phyloP scores from a whole-genome alignment of 176 grass and related monocot species.

The Zoysia japonica region DNA sequence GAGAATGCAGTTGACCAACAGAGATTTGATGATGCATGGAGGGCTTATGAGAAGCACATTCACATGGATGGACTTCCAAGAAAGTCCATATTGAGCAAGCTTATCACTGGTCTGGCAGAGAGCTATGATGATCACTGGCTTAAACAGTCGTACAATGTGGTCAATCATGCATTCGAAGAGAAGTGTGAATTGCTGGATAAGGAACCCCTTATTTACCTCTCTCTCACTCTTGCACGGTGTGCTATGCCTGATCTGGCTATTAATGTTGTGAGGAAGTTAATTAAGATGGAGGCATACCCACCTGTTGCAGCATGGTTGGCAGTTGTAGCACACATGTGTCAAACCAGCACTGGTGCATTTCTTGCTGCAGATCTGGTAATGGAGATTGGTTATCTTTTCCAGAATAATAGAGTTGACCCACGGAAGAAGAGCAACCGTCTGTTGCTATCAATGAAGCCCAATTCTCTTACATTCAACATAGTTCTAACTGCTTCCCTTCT shows the following conservation, averaged over 20 bases:
- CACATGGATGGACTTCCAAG: slow-evolving; percentile 63
- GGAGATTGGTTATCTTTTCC: slow-evolving; percentile 79
- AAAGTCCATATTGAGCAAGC: slow-evolving; percentile 75
- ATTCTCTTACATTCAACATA: slow-evolving; percentile 64
- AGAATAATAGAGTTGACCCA: slow-evolving; percentile 76
- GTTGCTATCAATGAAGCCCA: slow-evolving; percentile 75
- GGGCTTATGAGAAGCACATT: slow-evolving; percentile 62
- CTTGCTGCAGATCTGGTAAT: slow-evolving; percentile 74
- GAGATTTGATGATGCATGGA: slow-evolving; percentile 83
- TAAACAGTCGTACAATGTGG: slow-evolving; percentile 65
- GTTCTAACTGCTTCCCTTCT: slow-evolving; percentile 69
- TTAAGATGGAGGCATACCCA: slow-evolving; percentile 79
- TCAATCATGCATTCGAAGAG: slow-evolving; percentile 48
- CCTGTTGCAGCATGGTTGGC: slow-evolving; percentile 65
- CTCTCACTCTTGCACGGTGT: slow-evolving; percentile 56
- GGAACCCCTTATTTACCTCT: slow-evolving; percentile 75
- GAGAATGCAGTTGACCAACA: slow-evolving; percentile 58
- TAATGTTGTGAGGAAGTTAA: slow-evolving; percentile 78
- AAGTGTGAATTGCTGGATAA: slow-evolving; percentile 64
- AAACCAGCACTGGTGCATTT: slow-evolving; percentile 59
- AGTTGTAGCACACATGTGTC: slow-evolving; percentile 73
- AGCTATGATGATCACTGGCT: slow-evolving; percentile 60
- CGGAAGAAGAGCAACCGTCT: slow-evolving; percentile 69
- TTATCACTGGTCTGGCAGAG: slow-evolving; percentile 66
- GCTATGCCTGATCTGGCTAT: slow-evolving; percentile 59